phyloP scores from a whole-genome alignment of 179 eudicot species.

The Patellifolia procumbens region DNA sequence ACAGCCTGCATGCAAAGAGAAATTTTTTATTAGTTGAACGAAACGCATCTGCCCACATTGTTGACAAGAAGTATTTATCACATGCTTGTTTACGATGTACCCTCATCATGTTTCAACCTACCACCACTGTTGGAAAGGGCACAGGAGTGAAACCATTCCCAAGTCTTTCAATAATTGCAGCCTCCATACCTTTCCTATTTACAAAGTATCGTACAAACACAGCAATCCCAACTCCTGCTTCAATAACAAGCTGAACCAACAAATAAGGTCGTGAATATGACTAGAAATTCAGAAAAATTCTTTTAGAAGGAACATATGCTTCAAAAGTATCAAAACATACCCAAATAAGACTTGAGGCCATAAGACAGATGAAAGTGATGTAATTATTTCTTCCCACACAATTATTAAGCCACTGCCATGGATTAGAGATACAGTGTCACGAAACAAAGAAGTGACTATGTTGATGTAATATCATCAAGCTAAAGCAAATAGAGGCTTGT shows the following conservation, averaged over 20 bases:
- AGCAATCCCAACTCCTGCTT: slow-evolving; percentile 87
- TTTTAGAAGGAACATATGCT: slow-evolving; percentile 1
- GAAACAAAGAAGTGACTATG: slow-evolving; percentile 9
- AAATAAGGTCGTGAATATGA: slow-evolving; percentile 28
- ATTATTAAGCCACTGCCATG: slow-evolving; percentile 93
- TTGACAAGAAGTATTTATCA: slow-evolving; percentile 13
- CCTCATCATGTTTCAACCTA: slow-evolving; percentile 34
- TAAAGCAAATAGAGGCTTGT: slow-evolving; percentile 12
- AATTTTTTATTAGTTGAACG: not conserved
- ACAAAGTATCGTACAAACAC: slow-evolving; percentile 91
- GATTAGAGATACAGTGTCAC: slow-evolving; percentile 16
- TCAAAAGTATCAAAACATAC: slow-evolving; percentile 52
- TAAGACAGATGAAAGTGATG: slow-evolving; percentile 76
- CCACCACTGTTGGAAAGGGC: slow-evolving; percentile 97
- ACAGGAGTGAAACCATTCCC: slow-evolving; percentile 98
- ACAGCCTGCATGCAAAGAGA: slow-evolving; percentile 59
- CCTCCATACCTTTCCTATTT: slow-evolving; percentile 71
- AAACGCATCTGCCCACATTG: not conserved
- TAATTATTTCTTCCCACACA: slow-evolving; percentile 94
- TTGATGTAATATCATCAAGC: not conserved
- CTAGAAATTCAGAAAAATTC: slow-evolving; percentile 11
- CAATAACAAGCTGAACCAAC: slow-evolving; percentile 66
- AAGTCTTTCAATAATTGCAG: slow-evolving; percentile 77
- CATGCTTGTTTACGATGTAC: slow-evolving; percentile 7
- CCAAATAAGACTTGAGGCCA: slow-evolving; percentile 88